Base-by-base conservation (phyloP, 345 rosid genomes). In the Acer saccharum region DNA sequence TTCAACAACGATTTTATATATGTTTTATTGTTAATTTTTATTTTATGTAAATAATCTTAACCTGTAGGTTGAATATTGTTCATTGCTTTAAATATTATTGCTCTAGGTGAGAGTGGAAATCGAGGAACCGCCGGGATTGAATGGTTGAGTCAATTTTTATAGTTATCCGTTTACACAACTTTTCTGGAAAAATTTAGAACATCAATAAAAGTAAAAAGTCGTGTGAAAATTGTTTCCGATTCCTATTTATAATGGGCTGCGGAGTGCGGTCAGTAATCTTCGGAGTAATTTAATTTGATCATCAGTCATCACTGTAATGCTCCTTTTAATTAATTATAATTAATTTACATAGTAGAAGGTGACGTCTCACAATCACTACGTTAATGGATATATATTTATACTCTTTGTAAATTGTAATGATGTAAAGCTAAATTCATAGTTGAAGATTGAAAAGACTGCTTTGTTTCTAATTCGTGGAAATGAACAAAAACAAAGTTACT, bases 381-480 rank as follows among this genome's bases (percentile, higher is more conserved):
- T 35, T 35, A 35, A 35, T 35, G 39, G 39, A 35, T 14, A 50
- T 50, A 50, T 9, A 43, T 12, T 13, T 4, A 50, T 50, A 3
- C 17, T 50, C 13, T 50, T 13, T 50, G 18, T 39, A 52, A 70
- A 16, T 13, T 50, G 55, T n/a, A n/a, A n/a, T n/a, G n/a, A n/a
- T n/a, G n/a, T n/a, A n/a, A 52, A 23, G 73, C 43, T 70, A 35
- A 46, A 27, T 70, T 39, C 61, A 23, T 14, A 3, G 39, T 6
- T 21, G 25, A 72, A 58, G 75, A 72, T 32, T 13, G 21, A 43
- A 21, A 41, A 61, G 17, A 48, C 64, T 32, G 74, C 74, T 57
- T 4, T 11, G 10, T 54, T 5, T 39, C 21, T 10, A 58, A 16
- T 17, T 13, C 11, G 27, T 17, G 76, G 58, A 16, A 44, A 73